These are phyloP conservation scores for Nyctanthes arbortristis DNA, from an alignment of 257 asterid species.

Conservation along the genomic window DNA sequence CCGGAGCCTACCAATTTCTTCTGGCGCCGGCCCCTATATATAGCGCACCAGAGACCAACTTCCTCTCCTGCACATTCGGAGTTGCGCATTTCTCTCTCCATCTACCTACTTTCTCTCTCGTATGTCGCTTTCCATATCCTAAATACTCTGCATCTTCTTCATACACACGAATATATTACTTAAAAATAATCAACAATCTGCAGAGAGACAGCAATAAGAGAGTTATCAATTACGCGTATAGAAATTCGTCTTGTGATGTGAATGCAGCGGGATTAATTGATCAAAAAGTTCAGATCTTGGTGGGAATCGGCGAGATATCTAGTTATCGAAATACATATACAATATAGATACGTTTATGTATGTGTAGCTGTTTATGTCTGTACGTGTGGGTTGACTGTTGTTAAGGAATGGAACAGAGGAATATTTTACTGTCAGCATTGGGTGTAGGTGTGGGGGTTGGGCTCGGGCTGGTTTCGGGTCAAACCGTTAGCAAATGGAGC, in stretches of 20 bases:
- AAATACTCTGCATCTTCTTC: not conserved
- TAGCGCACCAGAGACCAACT: slow-evolving; percentile 22
- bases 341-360: not conserved
- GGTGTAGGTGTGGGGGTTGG: slow-evolving; percentile 95
- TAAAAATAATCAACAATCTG: not conserved
- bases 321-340: slow-evolving; percentile 9
- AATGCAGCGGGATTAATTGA: not conserved
- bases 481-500: slow-evolving; percentile 62
- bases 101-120: not conserved
- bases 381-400: slow-evolving; percentile 12
- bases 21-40: slow-evolving; percentile 34
- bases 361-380: not conserved
- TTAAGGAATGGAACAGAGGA: slow-evolving; percentile 76
- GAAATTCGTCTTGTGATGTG: not conserved
- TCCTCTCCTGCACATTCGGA: slow-evolving; percentile 42
- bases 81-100: slow-evolving; percentile 33
- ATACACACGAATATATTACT: not conserved
- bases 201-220: not conserved
- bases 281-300: not conserved
- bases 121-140: slow-evolving; percentile 1
- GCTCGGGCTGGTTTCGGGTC: slow-evolving; percentile 73
- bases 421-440: slow-evolving; percentile 74
- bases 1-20: slow-evolving; percentile 16
- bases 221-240: not conserved
- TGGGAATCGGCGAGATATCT: slow-evolving; percentile 24